phyloP scores from a whole-genome alignment of 2,329 filamentous ascomycete species.

The Alternaria hordeiaustralica region DNA sequence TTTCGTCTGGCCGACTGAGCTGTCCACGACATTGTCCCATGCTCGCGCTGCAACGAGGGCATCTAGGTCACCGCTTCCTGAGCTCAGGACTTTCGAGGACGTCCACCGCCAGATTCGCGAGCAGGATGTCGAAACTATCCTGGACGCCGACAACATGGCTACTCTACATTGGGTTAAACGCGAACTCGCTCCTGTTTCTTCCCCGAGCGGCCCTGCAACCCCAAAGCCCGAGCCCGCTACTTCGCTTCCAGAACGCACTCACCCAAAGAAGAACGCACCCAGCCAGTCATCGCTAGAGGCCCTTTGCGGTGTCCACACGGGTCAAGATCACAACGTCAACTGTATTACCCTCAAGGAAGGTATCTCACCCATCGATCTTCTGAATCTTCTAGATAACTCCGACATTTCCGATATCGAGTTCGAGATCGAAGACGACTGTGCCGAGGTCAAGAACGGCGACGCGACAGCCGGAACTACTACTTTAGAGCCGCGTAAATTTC shows the following conservation, averaged over 20 bases:
- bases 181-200: background rate
- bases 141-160: background rate
- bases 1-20: background rate
- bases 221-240: background rate
- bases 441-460: background rate
- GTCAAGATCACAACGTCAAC: background rate
- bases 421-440: background rate
- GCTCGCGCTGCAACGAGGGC: background rate
- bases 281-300: background rate
- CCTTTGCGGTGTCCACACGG: background rate
- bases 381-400: background rate
- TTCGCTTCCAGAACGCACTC: background rate
- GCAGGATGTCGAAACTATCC: background rate
- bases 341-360: background rate
- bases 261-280: background rate
- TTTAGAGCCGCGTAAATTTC: background rate
- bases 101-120: background rate
- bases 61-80: background rate
- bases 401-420: background rate
- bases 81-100: conserved; percentile 3
- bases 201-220: background rate
- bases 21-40: background rate
- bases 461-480: background rate
- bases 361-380: background rate
- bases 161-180: background rate